These are phyloP conservation scores for Polyplosphaeria fusca DNA, from an alignment of 495 filamentous ascomycete genomes.

Conservation along the genomic window DNA sequence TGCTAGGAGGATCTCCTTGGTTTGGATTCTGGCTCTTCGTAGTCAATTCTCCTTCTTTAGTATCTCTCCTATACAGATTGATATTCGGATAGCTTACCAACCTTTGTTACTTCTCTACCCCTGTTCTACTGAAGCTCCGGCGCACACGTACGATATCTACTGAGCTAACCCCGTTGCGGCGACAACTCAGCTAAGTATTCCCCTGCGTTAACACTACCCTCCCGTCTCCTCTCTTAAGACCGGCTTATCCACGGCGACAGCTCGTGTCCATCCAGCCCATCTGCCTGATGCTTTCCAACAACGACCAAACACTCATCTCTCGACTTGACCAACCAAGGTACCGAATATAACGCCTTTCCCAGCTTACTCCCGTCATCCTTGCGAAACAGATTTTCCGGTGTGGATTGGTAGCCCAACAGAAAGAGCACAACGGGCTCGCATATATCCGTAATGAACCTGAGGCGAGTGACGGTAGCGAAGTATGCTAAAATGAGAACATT, in stretches of 20 bases:
- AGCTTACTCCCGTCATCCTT: background rate
- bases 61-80: too few species aligned
- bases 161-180: too few species aligned
- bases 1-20: too few species aligned
- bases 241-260: background rate
- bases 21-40: too few species aligned
- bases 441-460: background rate
- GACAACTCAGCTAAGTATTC: too few species aligned
- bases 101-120: too few species aligned
- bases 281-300: background rate
- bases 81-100: too few species aligned
- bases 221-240: too few species aligned
- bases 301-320: background rate
- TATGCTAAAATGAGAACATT: background rate
- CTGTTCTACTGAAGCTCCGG: too few species aligned
- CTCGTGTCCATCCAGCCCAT: background rate
- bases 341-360: background rate
- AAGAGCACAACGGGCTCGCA: conserved; percentile 1
- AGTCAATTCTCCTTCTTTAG: too few species aligned
- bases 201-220: too few species aligned
- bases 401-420: background rate
- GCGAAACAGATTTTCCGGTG: background rate
- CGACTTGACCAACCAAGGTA: background rate
- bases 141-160: too few species aligned
- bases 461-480: background rate